Conservation (phyloP, 441 rosid genomes). For the Erysimum cheiri region DNA sequence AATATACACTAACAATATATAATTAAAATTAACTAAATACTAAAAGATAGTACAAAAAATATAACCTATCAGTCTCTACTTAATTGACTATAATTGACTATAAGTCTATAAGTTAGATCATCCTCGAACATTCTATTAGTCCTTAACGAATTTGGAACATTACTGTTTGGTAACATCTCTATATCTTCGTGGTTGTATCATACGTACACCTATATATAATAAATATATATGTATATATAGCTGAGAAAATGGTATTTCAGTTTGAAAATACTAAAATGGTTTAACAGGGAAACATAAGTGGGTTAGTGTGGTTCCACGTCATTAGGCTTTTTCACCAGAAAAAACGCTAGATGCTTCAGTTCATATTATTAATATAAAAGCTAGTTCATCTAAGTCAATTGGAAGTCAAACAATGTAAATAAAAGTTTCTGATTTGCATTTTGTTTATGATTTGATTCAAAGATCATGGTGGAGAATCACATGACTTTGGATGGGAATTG, state of each 20-base stretch:
- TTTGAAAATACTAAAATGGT: not conserved
- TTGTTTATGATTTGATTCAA: constrained; percentile 4
- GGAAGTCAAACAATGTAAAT: constrained; percentile 3
- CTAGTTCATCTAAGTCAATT: not conserved
- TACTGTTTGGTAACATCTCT: not conserved
- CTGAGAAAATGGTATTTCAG: not conserved
- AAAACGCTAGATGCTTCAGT: no score
- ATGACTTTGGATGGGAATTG: not conserved
- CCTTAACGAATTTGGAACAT: not conserved
- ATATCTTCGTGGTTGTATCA: not conserved
- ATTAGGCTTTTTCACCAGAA: no score
- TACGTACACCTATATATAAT: not conserved
- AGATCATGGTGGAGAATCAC: constrained; percentile 1
- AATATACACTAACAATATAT: no score
- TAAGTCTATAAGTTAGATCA: not conserved
- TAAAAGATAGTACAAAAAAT: no score
- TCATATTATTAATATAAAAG: no score
- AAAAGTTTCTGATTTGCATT: not conserved
- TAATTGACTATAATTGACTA: no score
- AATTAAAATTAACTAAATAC: no score
- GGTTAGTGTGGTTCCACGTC: no score
- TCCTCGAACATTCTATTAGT: not conserved
- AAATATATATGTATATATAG: not conserved
- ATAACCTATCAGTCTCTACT: no score
- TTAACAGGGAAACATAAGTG: not conserved